Evolutionary conservation across 257 asterid species (phyloP).

Genomic region (Anisodus tanguticus): DNA sequence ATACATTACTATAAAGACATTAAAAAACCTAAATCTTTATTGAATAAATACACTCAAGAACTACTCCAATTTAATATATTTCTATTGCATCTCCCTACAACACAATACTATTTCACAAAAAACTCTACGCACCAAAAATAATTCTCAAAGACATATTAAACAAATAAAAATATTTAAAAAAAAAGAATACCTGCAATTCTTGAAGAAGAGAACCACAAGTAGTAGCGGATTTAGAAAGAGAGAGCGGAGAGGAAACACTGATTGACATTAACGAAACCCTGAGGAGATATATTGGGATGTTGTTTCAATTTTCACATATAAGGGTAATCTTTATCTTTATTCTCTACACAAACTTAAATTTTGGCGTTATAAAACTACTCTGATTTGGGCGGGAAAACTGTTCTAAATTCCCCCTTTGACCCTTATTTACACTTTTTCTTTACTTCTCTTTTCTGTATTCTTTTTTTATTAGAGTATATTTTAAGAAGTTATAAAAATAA

Average conservation of each 20-base stretch:
- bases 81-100: background rate
- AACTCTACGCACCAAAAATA: too few species aligned
- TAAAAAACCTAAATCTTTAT: background rate
- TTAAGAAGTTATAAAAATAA: too few species aligned
- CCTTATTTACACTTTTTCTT: background rate
- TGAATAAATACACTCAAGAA: background rate
- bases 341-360: background rate
- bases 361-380: background rate
- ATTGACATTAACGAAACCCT: constrained; percentile 27
- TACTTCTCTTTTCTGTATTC: too few species aligned
- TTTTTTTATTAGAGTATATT: too few species aligned
- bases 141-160: background rate
- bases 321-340: background rate
- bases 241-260: constrained; percentile 55
- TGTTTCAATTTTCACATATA: background rate
- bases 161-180: background rate
- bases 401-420: background rate
- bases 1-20: background rate
- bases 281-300: background rate
- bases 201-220: constrained; percentile 70
- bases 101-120: background rate
- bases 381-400: constrained; percentile 29
- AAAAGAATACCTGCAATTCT: constrained; percentile 61
- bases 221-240: constrained; percentile 63
- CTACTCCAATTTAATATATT: background rate